phyloP scores from a whole-genome alignment of 2,329 filamentous ascomycete genomes.

The Biscogniauxia marginata region DNA sequence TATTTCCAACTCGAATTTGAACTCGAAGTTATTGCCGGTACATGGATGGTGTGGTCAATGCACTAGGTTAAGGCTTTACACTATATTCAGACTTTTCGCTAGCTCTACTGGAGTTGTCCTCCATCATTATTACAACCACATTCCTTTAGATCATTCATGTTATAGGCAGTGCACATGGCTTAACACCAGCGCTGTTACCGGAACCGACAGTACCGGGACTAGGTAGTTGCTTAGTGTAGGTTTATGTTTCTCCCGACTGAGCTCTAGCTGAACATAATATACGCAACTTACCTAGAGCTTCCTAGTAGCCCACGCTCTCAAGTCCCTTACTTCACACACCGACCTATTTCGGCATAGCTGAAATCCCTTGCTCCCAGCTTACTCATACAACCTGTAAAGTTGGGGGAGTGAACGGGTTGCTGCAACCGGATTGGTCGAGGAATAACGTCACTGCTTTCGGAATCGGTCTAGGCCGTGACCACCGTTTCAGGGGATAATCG shows the following conservation, averaged over 20 bases:
- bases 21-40: no score
- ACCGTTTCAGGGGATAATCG: neutral
- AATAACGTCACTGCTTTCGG: neutral
- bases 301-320: no score
- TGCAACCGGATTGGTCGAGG: neutral
- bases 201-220: neutral
- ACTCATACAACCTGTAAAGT: neutral
- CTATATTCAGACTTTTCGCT: no score
- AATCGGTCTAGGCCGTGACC: neutral
- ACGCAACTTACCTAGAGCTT: no score
- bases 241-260: neutral
- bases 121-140: neutral
- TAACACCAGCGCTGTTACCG: neutral
- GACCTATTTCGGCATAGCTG: neutral
- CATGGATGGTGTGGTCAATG: no score
- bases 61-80: no score
- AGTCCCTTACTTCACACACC: neutral
- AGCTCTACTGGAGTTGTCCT: no score
- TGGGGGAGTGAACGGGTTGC: neutral
- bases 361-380: neutral
- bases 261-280: no score
- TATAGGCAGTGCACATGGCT: no score
- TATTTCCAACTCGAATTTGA: no score
- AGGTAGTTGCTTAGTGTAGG: neutral
- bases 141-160: no score